Evolutionary conservation across 768 basidiomycete species (phyloP).

Genomic region (Pleurotus giganteus): DNA sequence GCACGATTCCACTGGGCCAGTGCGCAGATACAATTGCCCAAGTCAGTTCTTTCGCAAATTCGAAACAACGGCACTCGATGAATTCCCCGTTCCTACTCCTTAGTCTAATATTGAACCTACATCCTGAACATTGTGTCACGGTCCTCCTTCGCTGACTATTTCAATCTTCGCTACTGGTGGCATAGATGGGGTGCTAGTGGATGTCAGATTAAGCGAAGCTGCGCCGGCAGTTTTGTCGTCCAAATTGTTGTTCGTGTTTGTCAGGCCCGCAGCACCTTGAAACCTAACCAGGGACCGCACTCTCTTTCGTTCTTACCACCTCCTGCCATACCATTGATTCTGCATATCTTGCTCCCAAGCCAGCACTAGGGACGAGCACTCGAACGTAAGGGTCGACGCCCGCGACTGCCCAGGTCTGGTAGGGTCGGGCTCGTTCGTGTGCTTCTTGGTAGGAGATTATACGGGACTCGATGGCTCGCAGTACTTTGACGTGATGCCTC

Average conservation of each 20-base stretch:
- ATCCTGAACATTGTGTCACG: no score
- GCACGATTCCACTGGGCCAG: no score
- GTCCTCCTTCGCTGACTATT: no score
- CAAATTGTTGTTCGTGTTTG: neutral
- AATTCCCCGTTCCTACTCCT: no score
- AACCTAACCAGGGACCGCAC: neutral
- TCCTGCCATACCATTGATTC: neutral
- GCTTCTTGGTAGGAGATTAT: neutral
- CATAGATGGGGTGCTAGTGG: no score
- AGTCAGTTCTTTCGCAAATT: no score
- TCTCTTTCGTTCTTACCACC: neutral
- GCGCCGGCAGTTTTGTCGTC: neutral
- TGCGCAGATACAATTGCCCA: no score
- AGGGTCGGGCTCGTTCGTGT: neutral
- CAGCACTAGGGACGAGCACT: no score
- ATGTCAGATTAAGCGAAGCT: neutral
- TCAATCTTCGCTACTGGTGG: no score
- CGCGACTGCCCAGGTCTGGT: neutral
- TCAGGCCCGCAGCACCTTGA: neutral
- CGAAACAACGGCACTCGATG: no score
- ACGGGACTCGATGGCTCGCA: neutral
- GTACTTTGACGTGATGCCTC: neutral
- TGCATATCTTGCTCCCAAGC: no score
- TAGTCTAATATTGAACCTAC: neutral
- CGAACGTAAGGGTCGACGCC: no score